phyloP scores from a whole-genome alignment of 2,329 filamentous ascomycete genomes.

The Monilinia polystroma region DNA sequence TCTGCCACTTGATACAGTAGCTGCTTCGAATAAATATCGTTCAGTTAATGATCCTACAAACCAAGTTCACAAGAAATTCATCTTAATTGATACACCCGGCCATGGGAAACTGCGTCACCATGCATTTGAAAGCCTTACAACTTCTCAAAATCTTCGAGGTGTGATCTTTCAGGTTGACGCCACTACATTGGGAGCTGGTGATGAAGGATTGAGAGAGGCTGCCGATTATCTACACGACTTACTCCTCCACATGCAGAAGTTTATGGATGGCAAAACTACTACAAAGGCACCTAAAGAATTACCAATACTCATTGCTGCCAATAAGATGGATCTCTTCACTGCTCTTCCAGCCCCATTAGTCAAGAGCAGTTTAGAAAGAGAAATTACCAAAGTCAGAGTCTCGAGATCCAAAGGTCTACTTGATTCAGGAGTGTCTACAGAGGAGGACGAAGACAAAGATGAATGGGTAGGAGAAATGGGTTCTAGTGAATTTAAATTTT shows the following conservation, averaged over 20 bases:
- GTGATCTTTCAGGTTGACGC: slow-evolving; percentile 91
- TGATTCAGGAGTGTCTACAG: slow-evolving; percentile 70
- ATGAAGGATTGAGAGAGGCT: slow-evolving; percentile 64
- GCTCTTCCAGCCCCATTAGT: slow-evolving; percentile 79
- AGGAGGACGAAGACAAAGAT: slow-evolving; percentile 68
- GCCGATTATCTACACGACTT: slow-evolving; percentile 87
- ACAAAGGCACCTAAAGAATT: slow-evolving; percentile 59
- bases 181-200: slow-evolving; percentile 57
- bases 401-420: slow-evolving; percentile 78
- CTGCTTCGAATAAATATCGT: slow-evolving; percentile 62
- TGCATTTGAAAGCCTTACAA: slow-evolving; percentile 55
- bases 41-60: slow-evolving; percentile 62
- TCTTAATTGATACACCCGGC: slow-evolving; percentile 85
- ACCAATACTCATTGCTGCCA: slow-evolving; percentile 81
- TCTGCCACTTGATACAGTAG: slow-evolving; percentile 52
- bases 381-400: slow-evolving; percentile 74
- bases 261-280: slow-evolving; percentile 55
- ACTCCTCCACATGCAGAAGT: slow-evolving; percentile 77
- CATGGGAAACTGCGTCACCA: slow-evolving; percentile 87
- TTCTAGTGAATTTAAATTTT: slow-evolving; percentile 74
- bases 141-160: slow-evolving; percentile 58
- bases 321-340: slow-evolving; percentile 95
- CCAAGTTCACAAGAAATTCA: slow-evolving; percentile 63
- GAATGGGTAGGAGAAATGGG: slow-evolving; percentile 82
- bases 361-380: slow-evolving; percentile 70